Base-by-base conservation (phyloP, 768 basidiomycete genomes). In the Boletales sp. region DNA sequence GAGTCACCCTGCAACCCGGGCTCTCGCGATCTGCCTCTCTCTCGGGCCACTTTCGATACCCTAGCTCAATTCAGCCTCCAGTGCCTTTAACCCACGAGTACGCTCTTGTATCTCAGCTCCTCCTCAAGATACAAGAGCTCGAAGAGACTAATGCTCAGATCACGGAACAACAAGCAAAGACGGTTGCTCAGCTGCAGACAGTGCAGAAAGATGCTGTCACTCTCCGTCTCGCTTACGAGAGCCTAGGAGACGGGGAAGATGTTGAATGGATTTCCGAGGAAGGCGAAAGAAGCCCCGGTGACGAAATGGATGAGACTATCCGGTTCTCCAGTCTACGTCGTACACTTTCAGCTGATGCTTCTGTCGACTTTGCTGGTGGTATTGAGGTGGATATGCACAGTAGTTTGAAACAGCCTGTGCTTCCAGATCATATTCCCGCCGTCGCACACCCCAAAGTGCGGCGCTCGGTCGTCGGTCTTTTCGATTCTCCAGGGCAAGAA, bases 81-180 rank as follows among this genome's bases (percentile, higher is more conserved):
- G 58, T 56, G 45, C 45, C 55, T 34, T 40, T 54, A 33, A 57
- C 55, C 8, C 61, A 59, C 15, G 72, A 84, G 66, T 80, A 74
- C 56, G 71, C 66, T 55, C 73, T 92, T 46, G 78, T 91, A n/a
- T 72, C 81, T 10, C 84, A 88, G 62, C 78, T 92, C 8, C 68
- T 90, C 38, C 61, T 70, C 14, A 92, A 92, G 69, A 86, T 92
- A 44, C 74, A 77, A 41, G 89, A 92, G 62, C 74, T 92, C 1
- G 87, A 92, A 59, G 77, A 82, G 35, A 79, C 86, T 3, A 92
- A 92, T 56, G 54, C 70, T 8, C 77, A 79, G 48, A 89, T 92
- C 37, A 71, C 80, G 18, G 70, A 75, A 49, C 81, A 86, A 54
- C 89, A 91, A 61, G 66, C 65, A 2, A 76, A 79, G 57, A 89